phyloP scores from a whole-genome alignment of 495 filamentous ascomycete species.

The Podospora conica region DNA sequence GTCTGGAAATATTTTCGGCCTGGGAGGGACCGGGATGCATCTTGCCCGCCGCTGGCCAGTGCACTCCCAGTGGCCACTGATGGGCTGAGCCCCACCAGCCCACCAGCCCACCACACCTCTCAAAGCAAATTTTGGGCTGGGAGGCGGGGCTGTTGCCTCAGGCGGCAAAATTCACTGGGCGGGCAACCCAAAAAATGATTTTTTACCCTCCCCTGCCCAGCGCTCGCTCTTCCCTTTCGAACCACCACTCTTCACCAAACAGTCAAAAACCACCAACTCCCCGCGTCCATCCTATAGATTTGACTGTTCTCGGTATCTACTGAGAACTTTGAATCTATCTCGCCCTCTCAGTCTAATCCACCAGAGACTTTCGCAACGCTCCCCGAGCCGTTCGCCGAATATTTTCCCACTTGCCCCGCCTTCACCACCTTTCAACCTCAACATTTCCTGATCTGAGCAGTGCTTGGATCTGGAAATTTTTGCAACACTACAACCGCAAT shows the following conservation, averaged over 20 bases:
- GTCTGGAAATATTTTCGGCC: not conserved
- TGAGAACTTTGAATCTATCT: constrained; percentile 39
- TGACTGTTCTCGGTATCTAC: constrained; percentile 40
- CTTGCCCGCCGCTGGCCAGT: too few species aligned
- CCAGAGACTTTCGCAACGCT: constrained; percentile 31
- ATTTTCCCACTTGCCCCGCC: constrained; percentile 39
- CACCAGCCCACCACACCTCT: constrained; percentile 15
- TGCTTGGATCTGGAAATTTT: constrained; percentile 64
- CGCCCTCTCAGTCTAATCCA: constrained; percentile 33
- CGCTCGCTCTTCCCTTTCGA: constrained; percentile 25
- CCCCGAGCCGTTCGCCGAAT: constrained; percentile 35
- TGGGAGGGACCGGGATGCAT: not conserved
- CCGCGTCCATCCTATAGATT: constrained; percentile 26
- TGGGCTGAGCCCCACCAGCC: constrained; percentile 1
- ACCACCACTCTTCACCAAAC: constrained; percentile 25
- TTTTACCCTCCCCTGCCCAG: constrained; percentile 21
- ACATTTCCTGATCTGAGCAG: constrained; percentile 53
- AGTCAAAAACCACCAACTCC: constrained; percentile 26
- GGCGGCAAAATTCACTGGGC: constrained; percentile 24
- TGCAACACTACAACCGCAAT: constrained; percentile 58
- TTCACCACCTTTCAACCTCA: constrained; percentile 29
- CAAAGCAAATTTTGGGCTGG: constrained; percentile 11
- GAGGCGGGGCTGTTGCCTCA: constrained; percentile 25
- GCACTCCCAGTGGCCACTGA: too few species aligned
- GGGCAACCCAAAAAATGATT: constrained; percentile 20